Base-by-base conservation (phyloP, 495 filamentous ascomycete species). In the Hypoxylon fragiforme region DNA sequence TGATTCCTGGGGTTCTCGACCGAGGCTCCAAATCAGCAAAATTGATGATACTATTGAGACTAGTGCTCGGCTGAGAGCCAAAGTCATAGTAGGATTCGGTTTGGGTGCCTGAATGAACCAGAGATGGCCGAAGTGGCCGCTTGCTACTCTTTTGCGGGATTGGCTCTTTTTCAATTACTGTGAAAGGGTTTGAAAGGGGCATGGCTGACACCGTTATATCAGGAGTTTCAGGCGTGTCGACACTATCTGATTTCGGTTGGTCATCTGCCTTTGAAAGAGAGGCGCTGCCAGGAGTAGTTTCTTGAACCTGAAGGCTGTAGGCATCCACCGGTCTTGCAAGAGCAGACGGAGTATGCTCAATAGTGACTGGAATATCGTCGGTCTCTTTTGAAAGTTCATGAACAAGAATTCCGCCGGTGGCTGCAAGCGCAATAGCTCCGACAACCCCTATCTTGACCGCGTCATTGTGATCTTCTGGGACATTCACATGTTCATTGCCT, bases 1-100 rank as follows among this genome's bases (percentile, higher is more conserved):
- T 62, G 32, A 77, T 46, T 60, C 69, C 68, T 50, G 74, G 73
- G 22, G 74, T 76, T 50, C 60, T 61, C 31, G 72, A 67, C 28
- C 73, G 73, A 50, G 71, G 72, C 44, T 71, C 69, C 53, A 65
- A 24, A 48, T 62, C 48, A 59, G 62, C 11, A 24, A 58, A 15
- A 34, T 44, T 56, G 43, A 43, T 28, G 20, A 34, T 34, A 8
- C 37, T 40, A 16, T 12, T 55, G 41, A 42, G 38, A 14, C 12
- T 52, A 43, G 36, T 9, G 47, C 48, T 38, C 7, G 21, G 38
- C 31, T 22, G 42, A 38, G 52, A 26, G 34, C n/a, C 28, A 20
- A 50, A 35, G 13, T 53, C 40, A 50, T 32, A 20, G 49, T 59
- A 60, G 44, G 65, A 57, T 60, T 76, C 73, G 54, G 73, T 75